Evolutionary conservation across 805 yeast species (phyloP).

Genomic region (Wickerhamomyces mucosus): DNA sequence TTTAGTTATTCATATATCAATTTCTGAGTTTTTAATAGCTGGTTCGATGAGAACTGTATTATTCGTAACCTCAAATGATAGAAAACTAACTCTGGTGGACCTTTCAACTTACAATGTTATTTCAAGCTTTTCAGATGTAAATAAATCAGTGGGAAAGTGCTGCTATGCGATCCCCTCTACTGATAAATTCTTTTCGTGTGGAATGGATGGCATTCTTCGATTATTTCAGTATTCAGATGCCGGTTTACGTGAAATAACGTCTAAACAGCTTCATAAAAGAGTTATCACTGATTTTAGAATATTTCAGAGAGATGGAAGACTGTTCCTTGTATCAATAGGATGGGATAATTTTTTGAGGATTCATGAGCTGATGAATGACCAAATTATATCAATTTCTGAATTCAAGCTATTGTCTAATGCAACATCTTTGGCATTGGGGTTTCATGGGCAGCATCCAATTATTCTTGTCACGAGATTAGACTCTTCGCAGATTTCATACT

Average conservation of each 20-base stretch:
- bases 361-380: slow-evolving; percentile 21
- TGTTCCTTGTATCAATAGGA: slow-evolving; percentile 45
- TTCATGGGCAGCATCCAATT: slow-evolving; percentile 22
- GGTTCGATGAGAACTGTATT: slow-evolving; percentile 7
- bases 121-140: slow-evolving; percentile 1
- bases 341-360: slow-evolving; percentile 42
- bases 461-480: slow-evolving; percentile 52
- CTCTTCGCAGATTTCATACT: slow-evolving; percentile 45
- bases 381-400: slow-evolving; percentile 14
- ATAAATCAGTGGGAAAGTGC: slow-evolving; percentile 25
- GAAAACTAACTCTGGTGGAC: slow-evolving; percentile 11
- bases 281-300: slow-evolving; percentile 27
- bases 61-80: slow-evolving; percentile 13
- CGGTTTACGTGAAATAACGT: slow-evolving; percentile 3
- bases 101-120: slow-evolving; percentile 4
- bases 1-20: slow-evolving; percentile 15
- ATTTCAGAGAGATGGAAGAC: slow-evolving; percentile 10
- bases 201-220: slow-evolving; percentile 42
- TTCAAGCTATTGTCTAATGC: slow-evolving; percentile 40
- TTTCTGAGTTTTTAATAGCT: slow-evolving; percentile 13
- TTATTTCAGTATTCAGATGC: slow-evolving; percentile 13
- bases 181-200: slow-evolving; percentile 29
- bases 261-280: slow-evolving; percentile 28
- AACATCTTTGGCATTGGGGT: slow-evolving; percentile 36
- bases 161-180: slow-evolving; percentile 21